These are phyloP conservation scores for Fusarium circinatum DNA, from an alignment of 2,329 filamentous ascomycete species.

Conservation along the genomic window DNA sequence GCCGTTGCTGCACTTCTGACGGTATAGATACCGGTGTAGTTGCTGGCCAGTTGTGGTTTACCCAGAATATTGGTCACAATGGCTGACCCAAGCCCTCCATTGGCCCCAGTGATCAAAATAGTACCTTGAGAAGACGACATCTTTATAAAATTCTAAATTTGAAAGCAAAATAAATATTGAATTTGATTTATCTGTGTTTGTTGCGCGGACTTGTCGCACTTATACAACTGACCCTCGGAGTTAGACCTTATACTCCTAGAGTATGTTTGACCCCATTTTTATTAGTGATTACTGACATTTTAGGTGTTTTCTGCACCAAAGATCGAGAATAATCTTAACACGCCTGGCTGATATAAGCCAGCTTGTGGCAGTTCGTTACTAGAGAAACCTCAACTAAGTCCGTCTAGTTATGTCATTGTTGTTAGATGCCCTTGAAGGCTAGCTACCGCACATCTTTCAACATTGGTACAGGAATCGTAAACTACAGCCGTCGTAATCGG, in stretches of 20 bases:
- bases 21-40: constrained; percentile 50
- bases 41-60: constrained; percentile 44
- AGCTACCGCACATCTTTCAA: not conserved
- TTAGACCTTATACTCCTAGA: not conserved
- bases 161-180: not conserved
- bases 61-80: constrained; percentile 47
- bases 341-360: constrained; percentile 42
- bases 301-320: not conserved
- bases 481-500: not conserved
- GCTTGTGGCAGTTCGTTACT: not conserved
- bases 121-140: constrained; percentile 43
- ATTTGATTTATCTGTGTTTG: not conserved
- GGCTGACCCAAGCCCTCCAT: constrained; percentile 52
- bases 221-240: constrained; percentile 19
- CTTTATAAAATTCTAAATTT: not conserved
- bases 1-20: constrained; percentile 49
- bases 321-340: constrained; percentile 10
- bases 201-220: not conserved
- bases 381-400: not conserved
- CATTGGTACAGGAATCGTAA: not conserved
- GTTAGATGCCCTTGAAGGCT: not conserved
- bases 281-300: constrained; percentile 11
- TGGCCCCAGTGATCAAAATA: constrained; percentile 52
- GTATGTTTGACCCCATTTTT: constrained; percentile 1
- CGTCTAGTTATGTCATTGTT: not conserved